Evolutionary conservation across 1,284 basidiomycete species (phyloP), one percentile per base, ranked within the genome.

Genomic region (Leccinum fuscescens): DNA sequence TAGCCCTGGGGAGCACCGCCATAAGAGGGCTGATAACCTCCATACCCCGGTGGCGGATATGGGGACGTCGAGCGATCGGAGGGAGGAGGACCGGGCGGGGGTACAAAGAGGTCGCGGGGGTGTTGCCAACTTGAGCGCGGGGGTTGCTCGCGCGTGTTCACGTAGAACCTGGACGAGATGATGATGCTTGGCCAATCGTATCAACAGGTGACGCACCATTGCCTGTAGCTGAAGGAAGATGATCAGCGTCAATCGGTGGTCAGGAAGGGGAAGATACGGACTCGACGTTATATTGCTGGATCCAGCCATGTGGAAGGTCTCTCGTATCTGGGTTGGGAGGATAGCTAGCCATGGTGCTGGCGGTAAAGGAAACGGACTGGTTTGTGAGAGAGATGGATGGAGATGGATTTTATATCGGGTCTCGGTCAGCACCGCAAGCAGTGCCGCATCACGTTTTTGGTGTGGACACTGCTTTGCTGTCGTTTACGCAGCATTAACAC

Each of bases 91-190:
- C 72, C 73, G 1, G 31, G 55, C 1, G 85, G 84, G 14, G 83
- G 77, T 5, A 72, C 75, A 65, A 78, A 85, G 1, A 78, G 77
- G 6, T 83, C 85, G n/a, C 80, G 72, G 0, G 87, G 88, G 65
- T 89, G 88, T 1, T 75, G 78, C 88, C 88, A 90, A 17, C 79
- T 81, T 39, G 86, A 84, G 46, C 81, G 79, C 1, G 87, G 86
- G 15, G 88, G 88, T 37, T 78, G 74, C 52, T 80, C 80, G 35
- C 69, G 69, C 0, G 84, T 88, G 65, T 90, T 84, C 51, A 90
- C 85, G 65, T 90, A 90, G 77, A 84, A 90, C 88, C 88, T 90
- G 64, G 2, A 37, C 37, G 39, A 22, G 48, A 51, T 64, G 22
- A 60, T 51, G 8, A 44, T 11, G 29, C 11, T 33, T 31, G 12